phyloP scores from a whole-genome alignment of 2,329 filamentous ascomycete species.

The Emergomyces orientalis region DNA sequence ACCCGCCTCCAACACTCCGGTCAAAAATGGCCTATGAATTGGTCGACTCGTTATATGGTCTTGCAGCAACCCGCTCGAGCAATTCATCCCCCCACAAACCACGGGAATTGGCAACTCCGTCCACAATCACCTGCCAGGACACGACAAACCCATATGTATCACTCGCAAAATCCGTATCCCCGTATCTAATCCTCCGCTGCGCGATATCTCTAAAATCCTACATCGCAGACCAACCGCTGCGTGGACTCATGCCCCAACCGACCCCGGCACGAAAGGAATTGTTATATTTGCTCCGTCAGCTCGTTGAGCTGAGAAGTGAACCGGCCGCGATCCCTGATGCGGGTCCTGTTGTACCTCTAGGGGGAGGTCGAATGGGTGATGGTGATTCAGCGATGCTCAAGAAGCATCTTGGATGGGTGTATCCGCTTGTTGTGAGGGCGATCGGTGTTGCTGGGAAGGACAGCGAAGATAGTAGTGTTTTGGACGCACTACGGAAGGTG shows the following conservation, averaged over 20 bases:
- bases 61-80: conserved; percentile 47
- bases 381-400: conserved; percentile 38
- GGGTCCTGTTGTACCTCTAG: conserved; percentile 6
- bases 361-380: conserved; percentile 10
- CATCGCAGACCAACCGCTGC: conserved; percentile 80
- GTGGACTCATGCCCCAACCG: conserved; percentile 82
- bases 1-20: conserved; percentile 55
- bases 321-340: conserved; percentile 56
- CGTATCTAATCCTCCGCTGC: conserved; percentile 72
- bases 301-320: conserved; percentile 61
- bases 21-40: conserved; percentile 69
- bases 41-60: conserved; percentile 65
- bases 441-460: conserved; percentile 35
- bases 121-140: neutral
- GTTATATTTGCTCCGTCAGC: conserved; percentile 56
- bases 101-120: conserved; percentile 12
- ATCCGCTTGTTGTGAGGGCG: conserved; percentile 52
- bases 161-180: conserved; percentile 66
- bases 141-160: conserved; percentile 40
- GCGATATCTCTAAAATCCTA: conserved; percentile 75
- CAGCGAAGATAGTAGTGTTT: conserved; percentile 29
- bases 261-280: conserved; percentile 71
- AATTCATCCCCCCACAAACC: conserved; percentile 2
- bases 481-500: conserved; percentile 48
- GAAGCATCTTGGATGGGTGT: conserved; percentile 72